Evolutionary conservation across 352 stramenopile species (phyloP).

Genomic region (Blastocystis sp.): DNA sequence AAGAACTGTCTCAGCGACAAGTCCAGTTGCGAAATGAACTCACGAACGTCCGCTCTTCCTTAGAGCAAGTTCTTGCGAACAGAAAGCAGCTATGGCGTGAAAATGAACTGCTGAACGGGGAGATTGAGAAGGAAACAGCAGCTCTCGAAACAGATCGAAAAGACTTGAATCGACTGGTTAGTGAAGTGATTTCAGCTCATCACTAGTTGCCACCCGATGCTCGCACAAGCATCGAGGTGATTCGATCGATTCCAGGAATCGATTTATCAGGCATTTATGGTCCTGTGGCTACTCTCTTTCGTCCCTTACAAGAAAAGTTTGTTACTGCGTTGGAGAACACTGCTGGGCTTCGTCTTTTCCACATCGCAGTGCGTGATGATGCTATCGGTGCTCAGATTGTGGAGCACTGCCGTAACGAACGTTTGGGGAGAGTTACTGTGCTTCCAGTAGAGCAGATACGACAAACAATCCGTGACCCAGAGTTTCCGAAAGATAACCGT

Average conservation of each 20-base stretch:
- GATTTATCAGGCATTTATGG: neutral
- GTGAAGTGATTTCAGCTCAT: neutral
- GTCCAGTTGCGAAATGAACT: conserved; percentile 65
- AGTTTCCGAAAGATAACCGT: neutral
- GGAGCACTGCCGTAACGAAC: conserved; percentile 83
- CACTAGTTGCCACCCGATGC: neutral
- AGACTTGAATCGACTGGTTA: conserved; percentile 61
- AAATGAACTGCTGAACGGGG: conserved; percentile 51
- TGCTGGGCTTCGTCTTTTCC: conserved; percentile 87
- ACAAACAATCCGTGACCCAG: neutral
- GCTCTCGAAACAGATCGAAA: conserved; percentile 30
- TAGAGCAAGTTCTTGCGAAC: conserved; percentile 1
- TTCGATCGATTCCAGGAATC: neutral
- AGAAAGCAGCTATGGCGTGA: conserved; percentile 36
- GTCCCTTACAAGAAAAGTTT: conserved; percentile 74
- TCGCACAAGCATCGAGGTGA: neutral
- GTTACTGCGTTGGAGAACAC: conserved; percentile 88
- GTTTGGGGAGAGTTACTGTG: conserved; percentile 90
- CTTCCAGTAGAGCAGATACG: conserved; percentile 80
- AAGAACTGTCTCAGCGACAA: conserved; percentile 69
- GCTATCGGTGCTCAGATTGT: conserved; percentile 87
- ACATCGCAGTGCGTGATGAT: conserved; percentile 96
- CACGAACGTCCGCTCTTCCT: conserved; percentile 54
- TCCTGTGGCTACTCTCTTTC: conserved; percentile 2
- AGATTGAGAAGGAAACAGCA: conserved; percentile 5